These are phyloP conservation scores for Lobosporangium transversale DNA, from an alignment of 192 early-diverging fungal species.

Conservation along the genomic window DNA sequence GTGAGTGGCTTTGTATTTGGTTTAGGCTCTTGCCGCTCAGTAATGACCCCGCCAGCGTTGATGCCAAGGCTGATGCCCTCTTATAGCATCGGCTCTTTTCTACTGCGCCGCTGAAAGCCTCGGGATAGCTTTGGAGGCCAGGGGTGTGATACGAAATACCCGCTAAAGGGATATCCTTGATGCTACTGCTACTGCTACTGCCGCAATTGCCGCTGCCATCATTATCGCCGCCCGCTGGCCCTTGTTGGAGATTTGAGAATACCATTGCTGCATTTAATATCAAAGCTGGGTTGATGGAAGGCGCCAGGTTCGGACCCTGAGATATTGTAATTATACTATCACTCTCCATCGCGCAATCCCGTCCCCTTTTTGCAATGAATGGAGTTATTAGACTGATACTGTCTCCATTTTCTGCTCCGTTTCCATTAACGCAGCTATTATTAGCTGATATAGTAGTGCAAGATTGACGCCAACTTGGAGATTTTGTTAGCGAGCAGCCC, in stretches of 20 bases:
- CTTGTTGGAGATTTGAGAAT: conserved; percentile 19
- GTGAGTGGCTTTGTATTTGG: conserved; percentile 1
- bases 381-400: too few species aligned
- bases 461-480: too few species aligned
- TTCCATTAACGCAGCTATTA: not conserved
- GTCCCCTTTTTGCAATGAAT: conserved; percentile 2
- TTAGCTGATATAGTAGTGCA: not conserved
- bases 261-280: conserved; percentile 31
- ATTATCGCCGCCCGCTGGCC: not conserved
- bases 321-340: not conserved
- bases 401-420: not conserved
- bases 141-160: too few species aligned
- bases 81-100: too few species aligned
- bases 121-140: too few species aligned
- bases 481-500: too few species aligned
- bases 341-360: conserved; percentile 1
- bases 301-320: not conserved
- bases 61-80: not conserved
- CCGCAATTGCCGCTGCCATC: not conserved
- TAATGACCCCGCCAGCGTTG: conserved; percentile 7
- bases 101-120: too few species aligned
- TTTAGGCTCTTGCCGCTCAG: not conserved
- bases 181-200: conserved; percentile 5
- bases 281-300: conserved; percentile 31
- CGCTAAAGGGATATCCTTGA: not conserved